Percentiles rank a stretch among this genome's conserved stretches.
Conservation (phyloP, 441 rosid genomes). For the Aleurites moluccanus region DNA sequence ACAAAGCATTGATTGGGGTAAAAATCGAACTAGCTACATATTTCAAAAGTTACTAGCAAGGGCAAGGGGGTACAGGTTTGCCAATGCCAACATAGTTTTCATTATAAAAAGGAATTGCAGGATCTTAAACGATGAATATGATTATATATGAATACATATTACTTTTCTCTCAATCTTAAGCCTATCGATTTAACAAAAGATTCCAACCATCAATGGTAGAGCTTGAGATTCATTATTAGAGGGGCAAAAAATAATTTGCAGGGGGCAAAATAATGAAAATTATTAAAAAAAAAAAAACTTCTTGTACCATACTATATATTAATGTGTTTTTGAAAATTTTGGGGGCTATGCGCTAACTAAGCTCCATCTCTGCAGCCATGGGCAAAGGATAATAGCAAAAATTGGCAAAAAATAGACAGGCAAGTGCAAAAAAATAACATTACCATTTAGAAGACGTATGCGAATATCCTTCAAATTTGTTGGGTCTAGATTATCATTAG, state of each 20-base stretch:
- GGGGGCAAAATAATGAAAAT: too few species aligned
- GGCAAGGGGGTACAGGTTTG: neutral
- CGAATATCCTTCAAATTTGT: conserved; percentile 69
- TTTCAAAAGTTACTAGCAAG: neutral
- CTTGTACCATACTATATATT: too few species aligned
- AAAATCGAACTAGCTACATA: too few species aligned
- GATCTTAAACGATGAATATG: neutral
- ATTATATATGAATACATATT: neutral
- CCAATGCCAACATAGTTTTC: neutral
- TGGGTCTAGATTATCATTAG: conserved; percentile 49
- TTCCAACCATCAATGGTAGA: too few species aligned
- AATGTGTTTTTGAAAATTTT: too few species aligned
- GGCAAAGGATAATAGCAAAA: neutral
- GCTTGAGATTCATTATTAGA: too few species aligned
- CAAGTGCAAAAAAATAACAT: conserved; percentile 1
- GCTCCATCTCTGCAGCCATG: neutral
- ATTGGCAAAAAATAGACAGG: neutral
- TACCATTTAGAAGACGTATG: conserved; percentile 82
- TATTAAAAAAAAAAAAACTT: too few species aligned
- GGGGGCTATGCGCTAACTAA: neutral
- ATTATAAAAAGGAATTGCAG: neutral
- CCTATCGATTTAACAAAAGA: neutral
- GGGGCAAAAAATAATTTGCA: too few species aligned
- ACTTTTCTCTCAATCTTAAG: neutral
- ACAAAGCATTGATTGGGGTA: neutral